Percentiles rank a stretch among this genome's conserved stretches.
phyloP scores from a whole-genome alignment of 179 eudicot genomes.

The Beta corolliflora region DNA sequence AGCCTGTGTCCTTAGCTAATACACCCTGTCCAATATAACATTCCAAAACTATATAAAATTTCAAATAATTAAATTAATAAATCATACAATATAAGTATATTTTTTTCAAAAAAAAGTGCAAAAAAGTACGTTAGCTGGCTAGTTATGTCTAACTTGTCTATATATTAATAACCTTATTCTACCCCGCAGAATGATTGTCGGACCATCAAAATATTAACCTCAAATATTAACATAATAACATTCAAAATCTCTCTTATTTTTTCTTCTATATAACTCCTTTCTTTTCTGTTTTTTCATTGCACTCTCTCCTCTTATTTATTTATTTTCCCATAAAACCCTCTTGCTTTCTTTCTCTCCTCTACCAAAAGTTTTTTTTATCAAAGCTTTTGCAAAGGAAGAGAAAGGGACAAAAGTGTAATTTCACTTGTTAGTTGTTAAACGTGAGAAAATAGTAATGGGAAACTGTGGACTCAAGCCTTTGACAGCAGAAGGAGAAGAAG shows the following conservation, averaged over 20 bases:
- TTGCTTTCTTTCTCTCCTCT: not conserved
- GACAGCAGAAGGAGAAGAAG: slow-evolving; percentile 33
- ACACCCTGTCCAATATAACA: slow-evolving; percentile 33
- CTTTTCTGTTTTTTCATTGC: not conserved
- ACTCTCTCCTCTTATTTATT: not conserved
- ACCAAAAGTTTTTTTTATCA: not conserved
- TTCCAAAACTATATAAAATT: not conserved
- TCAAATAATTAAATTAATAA: not conserved
- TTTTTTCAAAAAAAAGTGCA: not conserved
- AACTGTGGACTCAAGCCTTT: slow-evolving; percentile 44
- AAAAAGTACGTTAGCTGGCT: slow-evolving; percentile 12
- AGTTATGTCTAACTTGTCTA: slow-evolving; percentile 21
- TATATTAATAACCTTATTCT: slow-evolving; percentile 28
- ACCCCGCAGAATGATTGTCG: slow-evolving; percentile 29
- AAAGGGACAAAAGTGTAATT: slow-evolving; percentile 10
- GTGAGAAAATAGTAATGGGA: slow-evolving; percentile 27
- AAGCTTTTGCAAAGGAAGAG: slow-evolving; percentile 9
- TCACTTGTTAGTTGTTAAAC: not conserved
- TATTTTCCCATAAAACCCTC: not conserved
- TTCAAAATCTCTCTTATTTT: not conserved
- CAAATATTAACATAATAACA: not conserved
- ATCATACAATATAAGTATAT: not conserved
- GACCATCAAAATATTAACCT: not conserved
- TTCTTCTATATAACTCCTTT: not conserved
- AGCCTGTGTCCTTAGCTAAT: slow-evolving; percentile 29